A percentile compares a stretch with the other conserved stretches of the same genome.
These are phyloP conservation scores for Debaryomyces sp. DNA, from an alignment of 1,139 yeast genomes.

Conservation along the genomic window DNA sequence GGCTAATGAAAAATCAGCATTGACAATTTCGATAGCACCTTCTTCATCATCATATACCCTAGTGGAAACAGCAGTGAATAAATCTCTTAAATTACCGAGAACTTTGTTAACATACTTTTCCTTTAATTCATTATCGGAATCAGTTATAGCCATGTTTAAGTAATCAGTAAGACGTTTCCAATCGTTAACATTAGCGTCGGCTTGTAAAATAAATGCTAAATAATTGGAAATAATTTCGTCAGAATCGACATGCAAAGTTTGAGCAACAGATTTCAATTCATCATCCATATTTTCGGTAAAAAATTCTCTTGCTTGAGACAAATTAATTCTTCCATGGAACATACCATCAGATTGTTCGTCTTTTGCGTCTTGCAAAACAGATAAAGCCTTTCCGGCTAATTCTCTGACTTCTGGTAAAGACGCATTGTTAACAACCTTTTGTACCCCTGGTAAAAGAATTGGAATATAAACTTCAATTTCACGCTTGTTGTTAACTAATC, in stretches of 20 bases:
- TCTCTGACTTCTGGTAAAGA: constrained; percentile 97
- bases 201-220: constrained; percentile 56
- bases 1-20: constrained; percentile 93
- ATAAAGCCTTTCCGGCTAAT: constrained; percentile 81
- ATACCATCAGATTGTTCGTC: constrained; percentile 64
- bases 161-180: constrained; percentile 74
- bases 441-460: constrained; percentile 82
- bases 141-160: constrained; percentile 46
- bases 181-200: constrained; percentile 88
- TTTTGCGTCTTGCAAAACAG: constrained; percentile 82
- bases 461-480: constrained; percentile 92
- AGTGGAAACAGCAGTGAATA: constrained; percentile 68
- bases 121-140: constrained; percentile 36
- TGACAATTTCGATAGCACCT: constrained; percentile 75
- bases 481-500: constrained; percentile 90
- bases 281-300: constrained; percentile 39
- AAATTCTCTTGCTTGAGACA: constrained; percentile 55
- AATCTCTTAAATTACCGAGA: constrained; percentile 57
- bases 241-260: constrained; percentile 22
- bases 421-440: constrained; percentile 85
- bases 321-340: constrained; percentile 73
- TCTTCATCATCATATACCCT: constrained; percentile 64
- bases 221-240: constrained; percentile 43
- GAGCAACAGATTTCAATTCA: constrained; percentile 25
- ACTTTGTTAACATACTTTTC: constrained; percentile 48